Percentiles rank a stretch among this genome's conserved stretches.
Evolutionary conservation across 1,139 yeast species (phyloP).

Genomic region (Scheffersomyces illinoinensis): DNA sequence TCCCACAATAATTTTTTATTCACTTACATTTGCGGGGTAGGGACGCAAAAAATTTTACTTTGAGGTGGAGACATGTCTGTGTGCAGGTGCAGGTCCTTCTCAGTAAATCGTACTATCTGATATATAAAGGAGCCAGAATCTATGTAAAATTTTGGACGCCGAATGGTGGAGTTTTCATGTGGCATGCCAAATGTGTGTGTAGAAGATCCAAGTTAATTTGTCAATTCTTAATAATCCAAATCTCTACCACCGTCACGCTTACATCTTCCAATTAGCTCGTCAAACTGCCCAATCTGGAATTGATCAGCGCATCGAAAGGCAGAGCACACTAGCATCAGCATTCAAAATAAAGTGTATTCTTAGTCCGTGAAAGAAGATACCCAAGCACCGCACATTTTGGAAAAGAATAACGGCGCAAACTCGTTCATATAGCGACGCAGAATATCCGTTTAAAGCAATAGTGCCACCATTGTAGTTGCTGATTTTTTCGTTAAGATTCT

Average conservation of each 20-base stretch:
- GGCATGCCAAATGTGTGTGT: not conserved
- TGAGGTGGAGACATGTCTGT: not conserved
- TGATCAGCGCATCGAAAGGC: not conserved
- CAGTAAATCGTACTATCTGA: not conserved
- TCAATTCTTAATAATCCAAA: not conserved
- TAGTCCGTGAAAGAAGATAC: too few relatives aligned
- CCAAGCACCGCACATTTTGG: too few relatives aligned
- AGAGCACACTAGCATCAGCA: not conserved
- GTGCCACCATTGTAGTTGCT: not conserved
- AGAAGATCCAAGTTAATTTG: not conserved
- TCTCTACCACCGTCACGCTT: not conserved
- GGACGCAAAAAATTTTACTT: not conserved
- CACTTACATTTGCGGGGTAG: slow-evolving; percentile 1
- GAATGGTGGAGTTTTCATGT: not conserved
- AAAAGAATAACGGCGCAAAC: too few relatives aligned
- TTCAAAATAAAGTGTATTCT: too few relatives aligned
- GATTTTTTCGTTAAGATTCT: too few relatives aligned
- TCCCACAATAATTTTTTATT: not conserved
- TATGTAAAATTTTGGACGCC: not conserved
- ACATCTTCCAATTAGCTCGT: not conserved
- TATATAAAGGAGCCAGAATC: not conserved
- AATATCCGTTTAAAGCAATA: not conserved
- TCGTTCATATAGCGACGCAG: not conserved
- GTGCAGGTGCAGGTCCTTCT: not conserved
- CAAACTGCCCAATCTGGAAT: not conserved